Evolutionary conservation across 1,284 basidiomycete genomes (phyloP).

Genomic region (Ganoderma leucocontextum): DNA sequence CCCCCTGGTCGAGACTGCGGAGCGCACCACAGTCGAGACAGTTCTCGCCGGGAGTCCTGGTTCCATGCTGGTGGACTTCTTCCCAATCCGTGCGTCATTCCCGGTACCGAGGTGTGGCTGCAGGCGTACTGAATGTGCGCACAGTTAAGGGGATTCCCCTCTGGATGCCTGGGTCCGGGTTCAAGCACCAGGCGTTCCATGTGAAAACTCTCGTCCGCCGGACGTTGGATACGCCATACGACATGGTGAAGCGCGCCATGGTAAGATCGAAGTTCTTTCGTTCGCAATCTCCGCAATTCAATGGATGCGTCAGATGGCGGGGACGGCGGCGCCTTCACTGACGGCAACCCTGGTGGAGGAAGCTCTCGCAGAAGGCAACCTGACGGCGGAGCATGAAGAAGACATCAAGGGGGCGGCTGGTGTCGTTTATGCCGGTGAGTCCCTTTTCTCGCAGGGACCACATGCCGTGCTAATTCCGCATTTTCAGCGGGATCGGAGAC

Average conservation of each 20-base stretch:
- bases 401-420: constrained; percentile 38
- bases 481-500: constrained; percentile 37
- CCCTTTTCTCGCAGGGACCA: not conserved
- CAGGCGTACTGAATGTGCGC: not conserved
- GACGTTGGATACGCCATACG: constrained; percentile 37
- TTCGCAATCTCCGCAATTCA: too few species aligned
- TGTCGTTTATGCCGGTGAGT: constrained; percentile 37
- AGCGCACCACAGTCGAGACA: constrained; percentile 32
- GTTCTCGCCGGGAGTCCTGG: constrained; percentile 35
- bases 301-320: constrained; percentile 28
- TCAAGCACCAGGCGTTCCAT: constrained; percentile 35
- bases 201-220: constrained; percentile 29
- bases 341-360: constrained; percentile 35
- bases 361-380: constrained; percentile 16
- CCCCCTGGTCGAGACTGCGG: constrained; percentile 33
- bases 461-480: constrained; percentile 4
- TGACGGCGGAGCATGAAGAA: constrained; percentile 34
- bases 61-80: constrained; percentile 40
- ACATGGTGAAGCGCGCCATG: constrained; percentile 38
- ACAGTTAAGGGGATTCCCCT: constrained; percentile 37
- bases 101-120: not conserved
- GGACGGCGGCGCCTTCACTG: constrained; percentile 37
- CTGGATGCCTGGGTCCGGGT: constrained; percentile 40
- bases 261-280: constrained; percentile 20
- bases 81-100: constrained; percentile 34